Percentiles rank a stretch among this genome's conserved stretches.
Conservation (phyloP, 495 filamentous ascomycete genomes). For the Bombardia bombarda region DNA sequence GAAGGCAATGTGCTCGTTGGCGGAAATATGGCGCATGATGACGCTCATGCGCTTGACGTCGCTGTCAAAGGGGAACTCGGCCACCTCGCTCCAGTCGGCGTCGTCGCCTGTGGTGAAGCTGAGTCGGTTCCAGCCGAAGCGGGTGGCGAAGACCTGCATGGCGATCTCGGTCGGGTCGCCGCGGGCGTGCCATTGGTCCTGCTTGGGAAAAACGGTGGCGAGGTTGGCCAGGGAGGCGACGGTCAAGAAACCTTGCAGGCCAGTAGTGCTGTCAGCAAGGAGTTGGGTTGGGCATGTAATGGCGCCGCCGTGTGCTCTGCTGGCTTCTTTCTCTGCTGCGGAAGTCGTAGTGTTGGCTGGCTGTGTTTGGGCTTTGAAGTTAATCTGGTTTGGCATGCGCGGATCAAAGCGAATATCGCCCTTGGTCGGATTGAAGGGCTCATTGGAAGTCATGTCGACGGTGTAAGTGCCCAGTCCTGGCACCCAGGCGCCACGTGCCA, state of each 20-base stretch:
- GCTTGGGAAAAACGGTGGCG: conserved; percentile 37
- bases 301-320: neutral
- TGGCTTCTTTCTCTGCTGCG: neutral
- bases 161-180: conserved; percentile 83
- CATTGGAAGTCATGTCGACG: conserved; percentile 44
- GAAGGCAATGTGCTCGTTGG: conserved; percentile 45
- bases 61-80: conserved; percentile 75
- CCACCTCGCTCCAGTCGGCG: conserved; percentile 38
- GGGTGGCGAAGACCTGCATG: conserved; percentile 67
- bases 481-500: conserved; percentile 73
- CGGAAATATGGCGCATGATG: conserved; percentile 38
- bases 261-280: conserved; percentile 9
- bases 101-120: conserved; percentile 40
- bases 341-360: neutral
- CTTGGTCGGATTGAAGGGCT: conserved; percentile 34
- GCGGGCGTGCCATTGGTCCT: conserved; percentile 55
- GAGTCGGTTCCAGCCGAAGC: conserved; percentile 55
- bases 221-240: conserved; percentile 29
- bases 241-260: conserved; percentile 23
- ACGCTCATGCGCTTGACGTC: conserved; percentile 80
- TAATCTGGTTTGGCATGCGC: conserved; percentile 19
- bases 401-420: conserved; percentile 17
- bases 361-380: conserved; percentile 7
- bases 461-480: conserved; percentile 52
- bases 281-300: conserved; percentile 5